Conservation (phyloP, 768 basidiomycete genomes). For the Boletus rubropictus region DNA sequence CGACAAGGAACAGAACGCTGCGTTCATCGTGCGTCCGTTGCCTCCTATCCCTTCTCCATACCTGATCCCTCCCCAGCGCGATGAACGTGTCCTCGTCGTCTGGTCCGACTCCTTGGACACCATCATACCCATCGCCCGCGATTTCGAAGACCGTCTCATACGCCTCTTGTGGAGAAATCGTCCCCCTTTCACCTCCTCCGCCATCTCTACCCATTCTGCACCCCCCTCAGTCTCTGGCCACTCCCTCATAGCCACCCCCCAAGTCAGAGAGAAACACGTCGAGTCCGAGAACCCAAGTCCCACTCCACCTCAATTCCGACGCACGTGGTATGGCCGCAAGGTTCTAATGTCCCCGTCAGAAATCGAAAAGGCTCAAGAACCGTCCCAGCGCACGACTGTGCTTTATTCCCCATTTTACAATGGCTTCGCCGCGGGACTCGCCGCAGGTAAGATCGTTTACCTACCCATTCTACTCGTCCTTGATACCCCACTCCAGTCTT, state of each 20-base stretch:
- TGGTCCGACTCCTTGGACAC: conserved; percentile 79
- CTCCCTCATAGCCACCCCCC: conserved; percentile 27
- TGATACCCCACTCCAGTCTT: conserved; percentile 40
- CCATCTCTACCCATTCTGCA: conserved; percentile 26
- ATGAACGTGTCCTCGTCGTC: conserved; percentile 78
- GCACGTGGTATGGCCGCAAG: conserved; percentile 61
- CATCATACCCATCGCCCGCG: conserved; percentile 50
- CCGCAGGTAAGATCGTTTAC: conserved; percentile 11
- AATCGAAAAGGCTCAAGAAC: conserved; percentile 24
- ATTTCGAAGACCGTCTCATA: conserved; percentile 56
- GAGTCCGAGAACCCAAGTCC: conserved; percentile 17
- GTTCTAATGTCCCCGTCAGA: conserved; percentile 34
- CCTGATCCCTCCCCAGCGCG: conserved; percentile 42
- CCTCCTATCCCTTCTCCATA: background rate
- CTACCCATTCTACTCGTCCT: background rate
- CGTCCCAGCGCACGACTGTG: conserved; percentile 11
- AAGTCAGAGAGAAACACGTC: conserved; percentile 9
- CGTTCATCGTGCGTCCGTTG: conserved; percentile 62
- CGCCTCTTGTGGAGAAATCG: conserved; percentile 47
- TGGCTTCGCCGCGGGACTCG: conserved; percentile 25
- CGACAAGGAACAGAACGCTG: conserved; percentile 36
- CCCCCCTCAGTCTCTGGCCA: conserved; percentile 35
- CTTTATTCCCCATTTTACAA: conserved; percentile 27
- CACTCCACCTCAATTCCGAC: conserved; percentile 30
- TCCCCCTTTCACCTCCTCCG: conserved; percentile 21